Evolutionary conservation across 805 yeast species (phyloP), one percentile per base, ranked within the genome.

Genomic region (Candida michaelii): DNA sequence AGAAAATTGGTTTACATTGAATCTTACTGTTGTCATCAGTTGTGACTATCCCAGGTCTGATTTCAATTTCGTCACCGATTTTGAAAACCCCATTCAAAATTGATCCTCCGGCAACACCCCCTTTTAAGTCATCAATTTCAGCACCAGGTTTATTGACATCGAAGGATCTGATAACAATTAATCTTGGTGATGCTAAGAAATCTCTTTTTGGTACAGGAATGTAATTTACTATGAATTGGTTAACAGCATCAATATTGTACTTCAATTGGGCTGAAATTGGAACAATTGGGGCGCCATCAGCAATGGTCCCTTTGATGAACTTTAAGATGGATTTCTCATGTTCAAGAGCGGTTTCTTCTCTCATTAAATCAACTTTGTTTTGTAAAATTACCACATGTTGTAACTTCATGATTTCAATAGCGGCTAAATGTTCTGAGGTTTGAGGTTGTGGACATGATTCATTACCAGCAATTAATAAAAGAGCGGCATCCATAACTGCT

Each of bases 41-140:
- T 52, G 97, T 89, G 47, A 93, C 98, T 53, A 93, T 90, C 78
- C 99, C 99, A 44, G 99, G 99, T 69, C 99, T 81, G 62, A 93
- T 90, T 74, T 93, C 99, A 60, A 93, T 91, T 75, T 93, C 98
- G 64, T 93, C 99, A 49, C 97, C 98, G 51, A 93, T 77, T 65
- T 87, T 85, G 76, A 93, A 88, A 37, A 93, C 99, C 79, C 99
- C 99, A 47, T 83, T 89, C 62, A 93, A 77, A 58, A 93, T 91
- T 41, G 97, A 89, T 55, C 99, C 99, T 76, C 99, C 99, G 35
- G 99, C 99, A 64, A 93, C 98, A 82, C 99, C 99, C 60, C 99
- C 99, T 73, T 90, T 90, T 65, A 93, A 79, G 58, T 91, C 98
- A 53, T 85, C 90, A 54, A 95, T 88, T 70, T 90, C 97, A 33